phyloP scores from a whole-genome alignment of 768 basidiomycete species.

The Tricholoma furcatifolium region DNA sequence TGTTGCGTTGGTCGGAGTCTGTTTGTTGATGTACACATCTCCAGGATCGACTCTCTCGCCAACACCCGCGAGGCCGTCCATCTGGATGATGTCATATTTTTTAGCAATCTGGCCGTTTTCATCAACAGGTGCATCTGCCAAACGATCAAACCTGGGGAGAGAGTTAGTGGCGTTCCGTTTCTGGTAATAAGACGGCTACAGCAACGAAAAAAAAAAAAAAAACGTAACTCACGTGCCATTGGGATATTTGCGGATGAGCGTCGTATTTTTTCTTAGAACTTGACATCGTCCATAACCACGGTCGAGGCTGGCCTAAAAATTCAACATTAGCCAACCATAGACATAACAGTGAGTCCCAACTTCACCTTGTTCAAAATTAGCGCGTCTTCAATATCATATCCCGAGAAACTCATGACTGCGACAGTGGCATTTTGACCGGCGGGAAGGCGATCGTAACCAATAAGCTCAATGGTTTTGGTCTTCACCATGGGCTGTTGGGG shows the following conservation, averaged over 20 bases:
- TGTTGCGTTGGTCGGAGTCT: slow-evolving; percentile 91
- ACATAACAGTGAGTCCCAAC: slow-evolving; percentile 12
- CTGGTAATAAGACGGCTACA: slow-evolving; percentile 8
- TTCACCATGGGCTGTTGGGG: slow-evolving; percentile 99
- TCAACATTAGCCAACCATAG: slow-evolving; percentile 9
- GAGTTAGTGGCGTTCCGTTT: slow-evolving; percentile 2
- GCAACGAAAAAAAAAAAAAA: not conserved
- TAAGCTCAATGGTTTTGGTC: slow-evolving; percentile 95
- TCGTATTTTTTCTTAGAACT: slow-evolving; percentile 93
- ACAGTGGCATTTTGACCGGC: slow-evolving; percentile 99
- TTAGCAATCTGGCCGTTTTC: slow-evolving; percentile 78
- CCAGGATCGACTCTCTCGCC: slow-evolving; percentile 92
- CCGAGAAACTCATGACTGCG: slow-evolving; percentile 98
- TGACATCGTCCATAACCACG: slow-evolving; percentile 98
- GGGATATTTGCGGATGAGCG: slow-evolving; percentile 92
- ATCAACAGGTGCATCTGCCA: slow-evolving; percentile 88
- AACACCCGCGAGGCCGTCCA: slow-evolving; percentile 92
- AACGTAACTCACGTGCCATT: slow-evolving; percentile 83
- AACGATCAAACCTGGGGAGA: slow-evolving; percentile 74
- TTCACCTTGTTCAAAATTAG: slow-evolving; percentile 90
- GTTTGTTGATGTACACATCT: slow-evolving; percentile 96
- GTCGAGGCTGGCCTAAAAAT: slow-evolving; percentile 82
- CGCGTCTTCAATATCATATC: slow-evolving; percentile 99
- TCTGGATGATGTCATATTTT: slow-evolving; percentile 87
- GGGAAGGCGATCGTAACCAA: slow-evolving; percentile 95